Conservation (phyloP, 208 protist species). For the Crithidia brevicula region DNA sequence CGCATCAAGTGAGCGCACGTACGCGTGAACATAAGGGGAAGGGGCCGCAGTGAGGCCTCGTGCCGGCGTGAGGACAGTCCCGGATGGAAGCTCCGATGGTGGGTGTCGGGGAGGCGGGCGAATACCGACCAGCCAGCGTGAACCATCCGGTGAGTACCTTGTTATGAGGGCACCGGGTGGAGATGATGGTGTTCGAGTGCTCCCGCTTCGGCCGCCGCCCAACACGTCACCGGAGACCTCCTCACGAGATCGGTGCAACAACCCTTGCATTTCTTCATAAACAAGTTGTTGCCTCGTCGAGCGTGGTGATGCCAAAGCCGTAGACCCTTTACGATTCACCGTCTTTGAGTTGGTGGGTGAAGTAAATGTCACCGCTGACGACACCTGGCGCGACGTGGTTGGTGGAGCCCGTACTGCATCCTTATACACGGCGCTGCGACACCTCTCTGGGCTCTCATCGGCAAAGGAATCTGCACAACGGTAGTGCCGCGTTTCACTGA, state of each 20-base stretch:
- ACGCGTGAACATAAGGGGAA: slow-evolving; percentile 14
- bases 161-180: not conserved
- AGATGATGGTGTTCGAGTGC: not conserved
- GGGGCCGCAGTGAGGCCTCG: not conserved
- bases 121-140: slow-evolving; percentile 2
- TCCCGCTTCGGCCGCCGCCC: not conserved
- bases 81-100: not conserved
- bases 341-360: no score
- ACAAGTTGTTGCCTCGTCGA: slow-evolving; percentile 34
- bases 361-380: no score
- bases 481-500: not conserved
- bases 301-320: not conserved
- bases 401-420: not conserved
- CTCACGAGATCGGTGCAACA: slow-evolving; percentile 20
- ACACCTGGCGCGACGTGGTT: no score
- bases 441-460: no score
- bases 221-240: not conserved
- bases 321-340: not conserved
- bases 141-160: slow-evolving; percentile 12
- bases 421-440: no score
- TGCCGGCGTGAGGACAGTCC: not conserved
- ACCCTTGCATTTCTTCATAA: slow-evolving; percentile 42
- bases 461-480: not conserved
- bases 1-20: not conserved
- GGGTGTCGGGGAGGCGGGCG: slow-evolving; percentile 4